Base-by-base conservation (phyloP, 441 rosid species). In the Raphanus hybrid region DNA sequence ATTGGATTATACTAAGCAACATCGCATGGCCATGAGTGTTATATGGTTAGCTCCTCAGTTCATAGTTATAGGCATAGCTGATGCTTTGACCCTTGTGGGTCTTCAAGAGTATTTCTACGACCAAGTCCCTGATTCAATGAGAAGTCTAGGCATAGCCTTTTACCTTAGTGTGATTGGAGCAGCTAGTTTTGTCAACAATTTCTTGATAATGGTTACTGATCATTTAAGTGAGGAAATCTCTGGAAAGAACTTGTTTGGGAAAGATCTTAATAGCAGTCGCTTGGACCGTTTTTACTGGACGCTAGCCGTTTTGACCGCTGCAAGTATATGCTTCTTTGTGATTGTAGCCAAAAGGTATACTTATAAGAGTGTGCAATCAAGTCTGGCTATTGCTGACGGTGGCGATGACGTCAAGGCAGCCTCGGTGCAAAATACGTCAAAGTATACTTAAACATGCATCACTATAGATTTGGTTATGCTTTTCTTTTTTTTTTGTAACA, bases 31-130 rank as follows among this genome's bases (percentile, higher is more conserved):
- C 48, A 86, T 91, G 91, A 85, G 88, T 68, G 91, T 80, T 23
- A 60, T 89, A 73, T 92, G 98, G 98, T 75, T 92, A 62, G 87
- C 89, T 71, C 96, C 97, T 3, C 97, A 92, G 27, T 87, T 82
- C 81, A 20, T 91, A 37, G 80, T 87, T 52, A 39, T 88, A 3
- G 98, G 98, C 0, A 34, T 88, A 3, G 93, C 37, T 7, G 37
- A 34, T 7, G 37, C 37, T 34, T 34, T 34, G 37, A 34, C 37
- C 5, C 37, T 34, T 34, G 8, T 34, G 37, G 37, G 37, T 34
- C 37, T 34, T 34, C 37, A 34, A 34, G 37, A 34, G 37, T 34
- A 34, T 1, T 34, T 34, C 1, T 34, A 34, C 37, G 37, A 34
- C 37, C 37, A 34, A 34, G 37, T 34, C 37, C 37, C 37, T 34